Base-by-base conservation (phyloP, 2,329 filamentous ascomycete species). In the Hansfordia pulvinata region DNA sequence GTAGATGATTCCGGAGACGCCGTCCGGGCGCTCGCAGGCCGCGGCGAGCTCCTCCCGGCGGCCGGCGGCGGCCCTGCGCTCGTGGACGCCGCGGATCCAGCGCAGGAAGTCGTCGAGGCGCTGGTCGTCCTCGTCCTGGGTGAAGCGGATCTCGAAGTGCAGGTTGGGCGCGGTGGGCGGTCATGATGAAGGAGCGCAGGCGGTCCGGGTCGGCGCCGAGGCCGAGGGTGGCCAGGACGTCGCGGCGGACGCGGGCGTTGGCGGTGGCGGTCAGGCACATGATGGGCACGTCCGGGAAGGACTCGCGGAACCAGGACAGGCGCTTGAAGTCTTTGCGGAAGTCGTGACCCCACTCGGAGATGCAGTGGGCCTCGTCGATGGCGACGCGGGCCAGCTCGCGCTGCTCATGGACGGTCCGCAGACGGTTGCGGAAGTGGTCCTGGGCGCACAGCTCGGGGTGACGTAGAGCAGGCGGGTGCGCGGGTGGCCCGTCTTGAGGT, bases 301-400 rank as follows among this genome's bases (percentile, higher is more conserved):
- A 74, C 25, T 72, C 64, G 39, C 81, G 77, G 58, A 96, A 90
- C 74, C 83, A 94, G 3, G 71, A 76, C 6, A 96, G 64, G 12
- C 78, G 70, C 45, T 90, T 85, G 53, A 93, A 96, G 30, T 85
- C 81, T 19, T 77, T 81, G n/a, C 88, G 78, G 47, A 96, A 96
- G 50, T 96, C 88, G 49, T 96, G 86, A 2, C 88, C 88, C 88
- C 88, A 94, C 73, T 94, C 86, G 14, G 83, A 93, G 39, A 96
- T 93, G 50, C 88, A 96, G 50, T 96, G 88, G 3, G 88, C 88
- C 55, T 96, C 88, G 44, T 96, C 88, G 30, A 96, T 76, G 25
- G 81, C 88, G 35, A 96, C 72, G 10, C 88, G 73, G 8, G 79
- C 77, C n/a, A 96, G 68, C 52, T 94, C 83, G 30, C 70, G 69